These are phyloP conservation scores for Phytopythium sindhum DNA, from an alignment of 352 stramenopile genomes.

Conservation along the genomic window DNA sequence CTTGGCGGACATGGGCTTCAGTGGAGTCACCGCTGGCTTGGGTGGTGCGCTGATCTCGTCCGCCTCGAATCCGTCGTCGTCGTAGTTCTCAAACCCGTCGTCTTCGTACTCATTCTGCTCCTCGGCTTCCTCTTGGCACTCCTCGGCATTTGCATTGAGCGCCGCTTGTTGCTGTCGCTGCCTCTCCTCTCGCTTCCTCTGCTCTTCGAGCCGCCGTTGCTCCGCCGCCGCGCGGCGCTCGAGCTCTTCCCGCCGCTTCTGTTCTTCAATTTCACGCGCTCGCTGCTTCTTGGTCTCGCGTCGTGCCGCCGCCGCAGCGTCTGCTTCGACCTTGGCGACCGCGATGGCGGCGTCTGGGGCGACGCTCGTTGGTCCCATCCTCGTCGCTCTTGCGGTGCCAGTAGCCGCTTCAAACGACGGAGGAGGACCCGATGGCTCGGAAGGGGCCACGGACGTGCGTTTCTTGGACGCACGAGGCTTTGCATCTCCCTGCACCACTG, in stretches of 20 bases:
- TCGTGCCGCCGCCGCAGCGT: conserved; percentile 19
- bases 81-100: conserved; percentile 65
- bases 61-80: conserved; percentile 50
- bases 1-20: conserved; percentile 11
- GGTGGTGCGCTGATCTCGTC: conserved; percentile 24
- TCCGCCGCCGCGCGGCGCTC: conserved; percentile 44
- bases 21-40: conserved; percentile 18
- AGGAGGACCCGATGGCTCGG: conserved; percentile 7
- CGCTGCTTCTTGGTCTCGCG: conserved; percentile 55
- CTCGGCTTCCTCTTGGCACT: conserved; percentile 56
- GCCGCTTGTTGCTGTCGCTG: conserved; percentile 47
- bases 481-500: conserved; percentile 5
- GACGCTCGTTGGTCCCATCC: conserved; percentile 6
- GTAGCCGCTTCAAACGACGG: conserved; percentile 11
- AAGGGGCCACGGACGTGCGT: conserved; percentile 19
- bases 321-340: conserved; percentile 30
- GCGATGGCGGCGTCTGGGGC: conserved; percentile 11
- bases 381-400: not conserved
- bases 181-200: conserved; percentile 36
- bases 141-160: conserved; percentile 69
- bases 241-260: conserved; percentile 45
- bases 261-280: conserved; percentile 49
- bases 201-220: conserved; percentile 39
- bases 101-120: conserved; percentile 53
- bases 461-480: conserved; percentile 48